Evolutionary conservation across 2,329 filamentous ascomycete genomes (phyloP).

Genomic region (Colletotrichum liriopes): DNA sequence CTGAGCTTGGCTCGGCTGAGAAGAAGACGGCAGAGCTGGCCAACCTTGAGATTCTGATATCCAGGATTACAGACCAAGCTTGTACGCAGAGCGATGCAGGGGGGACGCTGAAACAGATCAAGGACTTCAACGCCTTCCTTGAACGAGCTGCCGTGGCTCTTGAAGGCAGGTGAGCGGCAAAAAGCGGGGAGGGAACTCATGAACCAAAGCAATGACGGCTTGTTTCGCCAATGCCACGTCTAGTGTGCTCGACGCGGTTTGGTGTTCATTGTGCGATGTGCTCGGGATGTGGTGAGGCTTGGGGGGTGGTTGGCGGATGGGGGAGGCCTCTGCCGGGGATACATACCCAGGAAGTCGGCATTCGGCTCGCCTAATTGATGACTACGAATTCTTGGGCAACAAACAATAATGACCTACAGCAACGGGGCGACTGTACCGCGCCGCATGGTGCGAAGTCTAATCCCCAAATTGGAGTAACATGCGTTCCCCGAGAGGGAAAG

Average conservation of each 20-base stretch:
- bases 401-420: neutral
- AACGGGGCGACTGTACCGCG: neutral
- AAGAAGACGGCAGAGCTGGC: constrained; percentile 66
- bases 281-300: neutral
- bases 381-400: constrained; percentile 13
- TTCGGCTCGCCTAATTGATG: constrained; percentile 33
- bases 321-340: constrained; percentile 25
- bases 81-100: constrained; percentile 65
- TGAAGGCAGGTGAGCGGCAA: constrained; percentile 53
- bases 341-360: constrained; percentile 34
- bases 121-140: constrained; percentile 75
- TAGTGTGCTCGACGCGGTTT: constrained; percentile 1
- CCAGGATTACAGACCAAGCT: constrained; percentile 68
- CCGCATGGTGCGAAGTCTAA: constrained; percentile 15
- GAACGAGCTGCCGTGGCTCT: constrained; percentile 73
- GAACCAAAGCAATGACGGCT: neutral
- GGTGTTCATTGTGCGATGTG: constrained; percentile 11
- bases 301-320: constrained; percentile 4
- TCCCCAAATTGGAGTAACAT: neutral
- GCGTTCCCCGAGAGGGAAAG: constrained; percentile 3
- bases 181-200: neutral
- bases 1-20: constrained; percentile 61
- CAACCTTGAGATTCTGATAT: constrained; percentile 72
- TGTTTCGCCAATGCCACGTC: constrained; percentile 17
- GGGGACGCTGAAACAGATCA: constrained; percentile 70